phyloP scores from a whole-genome alignment of 2,329 filamentous ascomycete species.

The Thelonectria blattea region DNA sequence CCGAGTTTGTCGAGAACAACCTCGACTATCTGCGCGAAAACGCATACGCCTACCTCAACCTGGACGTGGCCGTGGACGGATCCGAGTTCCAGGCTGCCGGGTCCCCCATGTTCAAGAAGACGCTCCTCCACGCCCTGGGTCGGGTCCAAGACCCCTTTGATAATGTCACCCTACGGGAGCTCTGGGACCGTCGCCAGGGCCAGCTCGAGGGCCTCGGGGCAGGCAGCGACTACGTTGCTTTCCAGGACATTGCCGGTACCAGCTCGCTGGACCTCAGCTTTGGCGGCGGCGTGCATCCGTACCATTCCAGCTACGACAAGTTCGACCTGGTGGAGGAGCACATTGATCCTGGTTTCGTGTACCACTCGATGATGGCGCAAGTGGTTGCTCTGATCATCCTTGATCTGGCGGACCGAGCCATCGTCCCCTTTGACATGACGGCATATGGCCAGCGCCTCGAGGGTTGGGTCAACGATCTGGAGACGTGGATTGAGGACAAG shows the following conservation, averaged over 20 bases:
- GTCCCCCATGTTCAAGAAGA: conserved; percentile 78
- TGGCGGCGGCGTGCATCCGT: conserved; percentile 68
- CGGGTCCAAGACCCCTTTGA: conserved; percentile 74
- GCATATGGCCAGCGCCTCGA: conserved; percentile 72
- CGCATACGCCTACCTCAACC: conserved; percentile 88
- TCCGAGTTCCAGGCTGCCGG: conserved; percentile 76
- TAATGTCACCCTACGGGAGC: conserved; percentile 74
- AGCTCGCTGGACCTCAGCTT: conserved; percentile 89
- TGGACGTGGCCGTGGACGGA: conserved; percentile 83
- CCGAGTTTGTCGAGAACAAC: conserved; percentile 91
- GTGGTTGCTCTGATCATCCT: conserved; percentile 83
- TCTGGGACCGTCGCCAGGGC: conserved; percentile 73
- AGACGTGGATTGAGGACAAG: conserved; percentile 65
- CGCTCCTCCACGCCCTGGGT: conserved; percentile 75
- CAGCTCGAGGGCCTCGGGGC: conserved; percentile 73
- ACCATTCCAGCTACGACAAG: conserved; percentile 87
- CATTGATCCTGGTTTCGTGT: conserved; percentile 81
- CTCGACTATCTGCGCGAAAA: conserved; percentile 74
- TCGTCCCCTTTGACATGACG: conserved; percentile 81
- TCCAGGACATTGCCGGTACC: conserved; percentile 88
- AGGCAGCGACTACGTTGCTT: conserved; percentile 84
- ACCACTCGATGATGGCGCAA: conserved; percentile 81
- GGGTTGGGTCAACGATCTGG: conserved; percentile 70
- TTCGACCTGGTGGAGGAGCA: conserved; percentile 83
- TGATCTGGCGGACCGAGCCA: conserved; percentile 80